phyloP scores from a whole-genome alignment of 2,329 filamentous ascomycete species.

The Dactylellina leptospora region DNA sequence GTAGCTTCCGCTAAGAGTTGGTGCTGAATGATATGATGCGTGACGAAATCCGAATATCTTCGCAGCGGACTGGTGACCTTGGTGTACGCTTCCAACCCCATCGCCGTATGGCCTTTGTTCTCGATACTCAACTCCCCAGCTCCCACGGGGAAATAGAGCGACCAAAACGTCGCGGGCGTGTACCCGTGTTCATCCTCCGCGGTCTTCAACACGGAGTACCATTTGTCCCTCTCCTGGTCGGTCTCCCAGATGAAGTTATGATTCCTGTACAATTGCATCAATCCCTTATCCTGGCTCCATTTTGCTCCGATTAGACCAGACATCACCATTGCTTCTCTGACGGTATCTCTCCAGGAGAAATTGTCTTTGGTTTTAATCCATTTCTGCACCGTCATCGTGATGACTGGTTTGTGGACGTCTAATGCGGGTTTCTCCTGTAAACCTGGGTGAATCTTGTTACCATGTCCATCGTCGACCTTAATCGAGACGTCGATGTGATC shows the following conservation, averaged over 20 bases:
- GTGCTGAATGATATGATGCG: conserved; percentile 73
- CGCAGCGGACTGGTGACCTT: conserved; percentile 74
- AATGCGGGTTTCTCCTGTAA: conserved; percentile 45
- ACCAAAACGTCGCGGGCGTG: conserved; percentile 22
- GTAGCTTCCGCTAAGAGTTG: conserved; percentile 61
- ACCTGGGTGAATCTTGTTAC: conserved; percentile 34
- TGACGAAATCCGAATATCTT: conserved; percentile 70
- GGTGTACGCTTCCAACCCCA: conserved; percentile 65
- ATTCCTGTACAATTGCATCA: conserved; percentile 69
- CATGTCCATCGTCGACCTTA: conserved; percentile 24
- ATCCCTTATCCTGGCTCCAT: conserved; percentile 69
- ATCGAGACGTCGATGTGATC: neutral
- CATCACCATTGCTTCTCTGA: conserved; percentile 65
- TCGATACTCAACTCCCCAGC: conserved; percentile 3
- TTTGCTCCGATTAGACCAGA: conserved; percentile 70
- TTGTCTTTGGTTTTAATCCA: conserved; percentile 29
- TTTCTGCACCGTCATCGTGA: conserved; percentile 39
- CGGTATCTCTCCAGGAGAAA: conserved; percentile 51
- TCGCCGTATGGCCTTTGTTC: conserved; percentile 5
- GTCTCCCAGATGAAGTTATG: conserved; percentile 61
- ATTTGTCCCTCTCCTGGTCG: conserved; percentile 61
- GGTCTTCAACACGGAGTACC: conserved; percentile 59
- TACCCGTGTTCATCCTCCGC: conserved; percentile 28
- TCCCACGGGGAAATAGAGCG: conserved; percentile 27
- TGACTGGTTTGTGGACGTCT: conserved; percentile 47